Base-by-base conservation (phyloP, 164 flowering plant genomes). In the Annona squamosa region DNA sequence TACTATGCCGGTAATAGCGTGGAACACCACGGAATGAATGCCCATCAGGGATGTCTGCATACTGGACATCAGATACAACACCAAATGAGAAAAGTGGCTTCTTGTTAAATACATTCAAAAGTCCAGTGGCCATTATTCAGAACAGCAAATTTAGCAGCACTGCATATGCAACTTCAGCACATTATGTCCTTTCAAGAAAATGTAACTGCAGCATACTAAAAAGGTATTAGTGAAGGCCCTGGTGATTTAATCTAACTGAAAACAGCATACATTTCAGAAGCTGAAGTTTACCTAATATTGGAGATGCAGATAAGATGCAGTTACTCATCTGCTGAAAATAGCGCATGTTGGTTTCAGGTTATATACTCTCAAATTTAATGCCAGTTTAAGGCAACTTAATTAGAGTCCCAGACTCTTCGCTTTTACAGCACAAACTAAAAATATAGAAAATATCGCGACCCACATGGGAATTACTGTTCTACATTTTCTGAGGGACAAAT, bases 41-140 rank as follows among this genome's bases (percentile, higher is more conserved):
- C 17, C 97, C 98, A 74, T 92, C 97, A 48, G 97, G 92, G 75
- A 94, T 94, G 73, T 94, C 94, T 37, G 97, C 97, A 80, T 91
- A 89, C 72, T 94, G 98, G 65, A 94, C 92, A 81, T 94, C 97
- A 37, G 97, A 79, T 48, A 94, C 89, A 64, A 93, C 88, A 7
- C 98, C 97, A 76, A 95, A 95, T 48, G 99, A 93, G 79, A 91
- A 87, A 10, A 91, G 85, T 62, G 97, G 96, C 69, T 86, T 80
- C 81, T 81, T 83, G 73, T 76, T 85, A 57, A 74, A 81, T 45
- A 68, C 65, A 74, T 63, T 79, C n/a, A 80, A 68, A 46, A 76
- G 72, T 70, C 87, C 88, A 75, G 79, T 83, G 41, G 83, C 88
- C 89, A 88, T 89, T 71, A 17, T 63, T 4, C 6, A 41, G 3